Percentiles rank a stretch among this genome's conserved stretches.
Evolutionary conservation across 768 basidiomycete species (phyloP).

Genomic region (Leccinum variicolor): DNA sequence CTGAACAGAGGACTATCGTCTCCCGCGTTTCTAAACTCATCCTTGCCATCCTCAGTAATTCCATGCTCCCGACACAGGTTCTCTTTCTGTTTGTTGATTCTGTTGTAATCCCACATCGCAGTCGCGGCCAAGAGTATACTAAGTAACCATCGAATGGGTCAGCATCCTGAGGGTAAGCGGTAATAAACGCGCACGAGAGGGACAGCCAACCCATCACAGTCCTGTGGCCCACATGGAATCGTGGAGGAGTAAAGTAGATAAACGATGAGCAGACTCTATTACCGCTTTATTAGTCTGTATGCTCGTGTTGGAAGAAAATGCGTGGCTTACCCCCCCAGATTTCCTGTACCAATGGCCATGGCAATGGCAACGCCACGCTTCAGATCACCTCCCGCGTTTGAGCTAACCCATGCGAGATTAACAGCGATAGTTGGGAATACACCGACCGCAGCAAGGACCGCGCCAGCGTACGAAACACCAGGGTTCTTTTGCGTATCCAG

Average conservation of each 20-base stretch:
- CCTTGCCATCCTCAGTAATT: constrained; percentile 36
- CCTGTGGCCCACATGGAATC: constrained; percentile 37
- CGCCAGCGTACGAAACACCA: constrained; percentile 39
- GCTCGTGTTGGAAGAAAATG: constrained; percentile 12
- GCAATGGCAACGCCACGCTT: constrained; percentile 51
- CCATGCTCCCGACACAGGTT: constrained; percentile 39
- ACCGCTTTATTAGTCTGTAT: neutral
- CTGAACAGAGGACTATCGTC: constrained; percentile 55
- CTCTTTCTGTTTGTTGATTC: constrained; percentile 48
- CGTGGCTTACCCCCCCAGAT: constrained; percentile 43
- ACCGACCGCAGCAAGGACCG: constrained; percentile 49
- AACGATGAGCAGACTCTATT: constrained; percentile 40
- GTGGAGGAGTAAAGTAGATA: constrained; percentile 37
- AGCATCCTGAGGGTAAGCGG: constrained; percentile 26
- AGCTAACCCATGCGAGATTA: constrained; percentile 52
- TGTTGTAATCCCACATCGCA: constrained; percentile 47
- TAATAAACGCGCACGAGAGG: constrained; percentile 32
- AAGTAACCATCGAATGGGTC: constrained; percentile 15
- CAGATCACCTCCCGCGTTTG: constrained; percentile 54
- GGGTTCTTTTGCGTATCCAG: constrained; percentile 34
- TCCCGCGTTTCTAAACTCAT: constrained; percentile 46
- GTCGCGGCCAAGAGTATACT: constrained; percentile 40
- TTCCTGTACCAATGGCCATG: constrained; percentile 40
- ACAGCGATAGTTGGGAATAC: constrained; percentile 50
- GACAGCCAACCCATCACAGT: constrained; percentile 35